phyloP scores from a whole-genome alignment of 2,329 filamentous ascomycete genomes.

The Exophiala bonariae region DNA sequence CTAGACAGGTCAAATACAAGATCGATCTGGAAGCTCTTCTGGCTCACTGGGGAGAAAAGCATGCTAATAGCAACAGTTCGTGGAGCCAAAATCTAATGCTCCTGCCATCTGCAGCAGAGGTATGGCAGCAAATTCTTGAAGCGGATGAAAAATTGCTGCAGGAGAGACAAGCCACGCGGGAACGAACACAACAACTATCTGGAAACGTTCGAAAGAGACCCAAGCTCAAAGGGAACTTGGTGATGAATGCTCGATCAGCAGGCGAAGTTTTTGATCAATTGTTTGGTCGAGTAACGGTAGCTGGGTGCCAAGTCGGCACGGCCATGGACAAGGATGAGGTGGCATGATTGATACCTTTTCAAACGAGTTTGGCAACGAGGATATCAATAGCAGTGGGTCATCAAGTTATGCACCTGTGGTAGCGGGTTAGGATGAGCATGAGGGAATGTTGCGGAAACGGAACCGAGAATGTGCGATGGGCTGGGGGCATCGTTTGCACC shows the following conservation, averaged over 20 bases:
- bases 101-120: slow-evolving; percentile 21
- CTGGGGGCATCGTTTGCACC: too few species aligned
- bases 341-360: too few species aligned
- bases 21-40: slow-evolving; percentile 14
- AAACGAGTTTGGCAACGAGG: too few species aligned
- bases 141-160: slow-evolving; percentile 16
- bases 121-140: slow-evolving; percentile 16
- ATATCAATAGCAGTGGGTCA: too few species aligned
- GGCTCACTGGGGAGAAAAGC: slow-evolving; percentile 25
- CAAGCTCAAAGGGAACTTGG: slow-evolving; percentile 17
- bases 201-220: slow-evolving; percentile 16
- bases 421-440: too few species aligned
- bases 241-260: slow-evolving; percentile 15
- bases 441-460: too few species aligned
- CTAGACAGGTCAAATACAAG: slow-evolving; percentile 17
- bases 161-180: slow-evolving; percentile 16
- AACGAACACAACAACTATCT: slow-evolving; percentile 1
- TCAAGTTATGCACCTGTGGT: too few species aligned
- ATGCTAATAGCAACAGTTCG: slow-evolving; percentile 4
- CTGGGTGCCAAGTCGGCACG: too few species aligned
- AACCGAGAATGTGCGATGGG: too few species aligned
- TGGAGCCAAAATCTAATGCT: slow-evolving; percentile 21
- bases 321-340: too few species aligned
- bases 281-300: not conserved
- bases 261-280: slow-evolving; percentile 15